Conservation (phyloP, 495 filamentous ascomycete genomes). For the Peziza echinospora region DNA sequence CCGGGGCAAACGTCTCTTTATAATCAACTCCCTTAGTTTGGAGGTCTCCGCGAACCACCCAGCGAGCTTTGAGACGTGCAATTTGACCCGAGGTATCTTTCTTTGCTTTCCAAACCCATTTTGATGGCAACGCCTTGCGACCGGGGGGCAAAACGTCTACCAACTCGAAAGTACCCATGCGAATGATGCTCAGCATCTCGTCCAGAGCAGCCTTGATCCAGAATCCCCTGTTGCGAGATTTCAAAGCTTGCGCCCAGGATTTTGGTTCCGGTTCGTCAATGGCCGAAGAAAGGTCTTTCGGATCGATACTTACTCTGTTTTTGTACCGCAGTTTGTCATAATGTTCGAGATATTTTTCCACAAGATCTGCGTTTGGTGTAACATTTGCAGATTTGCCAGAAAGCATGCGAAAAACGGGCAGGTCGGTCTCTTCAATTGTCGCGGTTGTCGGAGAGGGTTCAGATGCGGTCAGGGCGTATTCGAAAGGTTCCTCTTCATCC, state of each 20-base stretch:
- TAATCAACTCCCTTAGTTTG: neutral
- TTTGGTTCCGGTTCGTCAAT: neutral
- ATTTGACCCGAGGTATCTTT: neutral
- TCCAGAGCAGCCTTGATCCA: neutral
- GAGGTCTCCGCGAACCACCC: neutral
- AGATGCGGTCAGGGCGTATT: no score
- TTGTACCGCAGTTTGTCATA: neutral
- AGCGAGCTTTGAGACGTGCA: neutral
- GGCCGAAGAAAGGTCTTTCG: neutral
- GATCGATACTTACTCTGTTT: neutral
- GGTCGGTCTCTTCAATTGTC: neutral
- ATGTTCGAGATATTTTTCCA: neutral
- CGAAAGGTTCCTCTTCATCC: neutral
- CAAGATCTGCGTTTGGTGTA: neutral
- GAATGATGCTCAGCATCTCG: neutral
- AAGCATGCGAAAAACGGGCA: neutral
- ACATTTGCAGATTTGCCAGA: neutral
- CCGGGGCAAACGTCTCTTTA: neutral
- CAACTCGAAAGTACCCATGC: neutral
- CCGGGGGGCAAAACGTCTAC: neutral
- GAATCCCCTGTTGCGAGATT: neutral
- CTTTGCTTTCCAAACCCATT: neutral
- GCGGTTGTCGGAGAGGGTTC: no score
- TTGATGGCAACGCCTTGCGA: neutral
- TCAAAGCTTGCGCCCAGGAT: neutral